Evolutionary conservation across 768 basidiomycete species (phyloP), one percentile per base, ranked within the genome.

Genomic region (Tulasnella sp.): DNA sequence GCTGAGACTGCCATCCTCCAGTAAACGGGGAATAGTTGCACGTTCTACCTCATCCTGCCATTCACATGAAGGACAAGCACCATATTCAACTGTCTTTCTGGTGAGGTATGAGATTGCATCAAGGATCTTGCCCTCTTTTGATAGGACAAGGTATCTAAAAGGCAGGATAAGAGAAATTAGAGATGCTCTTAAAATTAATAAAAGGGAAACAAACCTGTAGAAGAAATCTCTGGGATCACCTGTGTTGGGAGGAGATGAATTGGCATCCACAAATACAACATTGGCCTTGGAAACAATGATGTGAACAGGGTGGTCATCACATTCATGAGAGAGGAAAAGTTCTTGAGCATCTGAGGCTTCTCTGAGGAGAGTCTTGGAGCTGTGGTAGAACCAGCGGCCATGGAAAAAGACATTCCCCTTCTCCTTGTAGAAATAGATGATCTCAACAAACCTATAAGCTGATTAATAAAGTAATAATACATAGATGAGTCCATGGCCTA

Each of bases 311-410:
- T 76, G 63, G 8, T 70, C 62, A 42, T 73, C 74, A 59, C 86
- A 89, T 0, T 74, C 64, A 2, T 79, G 67, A 27, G 74, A 74
- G 4, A 84, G 66, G 64, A 82, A 86, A 0, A 90, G 65, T 61
- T 90, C 85, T 54, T 79, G 80, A 0, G 77, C 70, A 56, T 83
- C 69, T 0, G 75, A 76, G 12, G 87, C 67, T 59, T 86, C 80
- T 27, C 74, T 70, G 25, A 86, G 65, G n/a, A 78, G 65, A 0
- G 80, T 83, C 54, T 77, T 74, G 0, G 77, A 76, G 0, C 79
- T 77, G 63, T 89, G 86, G 52, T 83, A 76, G 27, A 84, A 77
- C 85, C 85, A 90, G 32, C 80, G 84, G 8, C 84, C 68, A 66
- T 90, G 87, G 0, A 77, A 75, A 1, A 58, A 2, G 1, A 40